A percentile compares a stretch with the other conserved stretches of the same genome.
phyloP scores from a whole-genome alignment of 345 rosid genomes.

The Odontarrhena argentea region DNA sequence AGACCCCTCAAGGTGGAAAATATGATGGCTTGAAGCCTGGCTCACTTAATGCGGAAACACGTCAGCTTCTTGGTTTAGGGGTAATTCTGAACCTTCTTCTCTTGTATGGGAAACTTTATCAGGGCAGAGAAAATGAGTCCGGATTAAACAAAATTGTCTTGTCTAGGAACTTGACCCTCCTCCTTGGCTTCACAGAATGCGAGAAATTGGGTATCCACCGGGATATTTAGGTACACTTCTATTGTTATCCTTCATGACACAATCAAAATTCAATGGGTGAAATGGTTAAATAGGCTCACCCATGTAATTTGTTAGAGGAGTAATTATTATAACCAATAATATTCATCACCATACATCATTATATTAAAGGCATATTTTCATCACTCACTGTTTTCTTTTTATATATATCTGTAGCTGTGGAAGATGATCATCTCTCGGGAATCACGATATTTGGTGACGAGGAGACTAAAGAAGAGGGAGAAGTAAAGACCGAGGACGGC shows the following conservation, averaged over 20 bases:
- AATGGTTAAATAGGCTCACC: no score
- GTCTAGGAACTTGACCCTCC: slow-evolving; percentile 97
- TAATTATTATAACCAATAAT: no score
- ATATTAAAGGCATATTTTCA: neutral
- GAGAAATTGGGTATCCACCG: slow-evolving; percentile 93
- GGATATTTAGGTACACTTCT: slow-evolving; percentile 76
- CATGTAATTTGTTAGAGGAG: no score
- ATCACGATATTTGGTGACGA: slow-evolving; percentile 73
- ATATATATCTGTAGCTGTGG: slow-evolving; percentile 48
- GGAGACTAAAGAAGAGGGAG: slow-evolving; percentile 52
- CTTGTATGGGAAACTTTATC: neutral
- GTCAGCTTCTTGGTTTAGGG: slow-evolving; percentile 76
- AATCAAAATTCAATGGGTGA: neutral
- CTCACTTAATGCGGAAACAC: slow-evolving; percentile 74
- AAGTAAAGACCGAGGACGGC: slow-evolving; percentile 66
- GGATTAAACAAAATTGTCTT: neutral
- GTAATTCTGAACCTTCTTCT: slow-evolving; percentile 45
- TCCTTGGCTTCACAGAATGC: slow-evolving; percentile 97
- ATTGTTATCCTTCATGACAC: neutral
- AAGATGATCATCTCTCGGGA: slow-evolving; percentile 69
- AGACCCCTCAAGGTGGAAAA: slow-evolving; percentile 68
- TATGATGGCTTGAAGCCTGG: slow-evolving; percentile 92
- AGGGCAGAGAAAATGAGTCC: neutral
- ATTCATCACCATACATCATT: neutral
- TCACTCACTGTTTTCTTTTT: slow-evolving; percentile 17